Base-by-base conservation (phyloP, 495 filamentous ascomycete species). In the Umbilicaria muhlenbergii region DNA sequence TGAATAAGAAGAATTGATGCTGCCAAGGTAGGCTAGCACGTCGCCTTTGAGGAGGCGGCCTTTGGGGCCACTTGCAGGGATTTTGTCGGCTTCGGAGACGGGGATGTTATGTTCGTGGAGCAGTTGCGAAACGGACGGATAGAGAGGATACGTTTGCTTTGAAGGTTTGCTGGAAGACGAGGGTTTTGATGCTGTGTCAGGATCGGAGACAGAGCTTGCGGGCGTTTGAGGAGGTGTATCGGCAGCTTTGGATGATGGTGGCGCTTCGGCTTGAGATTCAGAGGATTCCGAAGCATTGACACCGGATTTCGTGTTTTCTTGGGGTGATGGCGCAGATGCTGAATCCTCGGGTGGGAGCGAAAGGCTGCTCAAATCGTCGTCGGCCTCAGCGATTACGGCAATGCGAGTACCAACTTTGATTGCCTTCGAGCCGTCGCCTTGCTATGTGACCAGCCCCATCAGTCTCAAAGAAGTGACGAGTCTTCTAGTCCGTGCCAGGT, bases 11-110 rank as follows among this genome's bases (percentile, higher is more conserved):
- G 75, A 60, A 36, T 78, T 61, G 52, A 94, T 82, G 43, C 63
- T 64, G 40, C 92, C 91, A 12, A 96, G 64, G 58, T 89, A 91
- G 28, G 86, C 86, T 36, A 98, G 75, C 8, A 98, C 84, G 58
- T 98, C 91, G 38, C 91, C 91, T 65, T 98, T 98, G 32, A 98
- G 71, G 35, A 98, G 68, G 38, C 92, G 80, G 38, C 88, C 87
- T 58, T 79, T 82, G 32, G 91, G 91, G 13, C 91, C 91, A 21
- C 80, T 88, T 10, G 85, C 78, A 16, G 76, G 81, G 57, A 98
- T 95, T 54, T 81, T 78, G 58, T 78, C 70, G 24, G 81, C 63
- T 47, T 81, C 83, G 18, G 77, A 77, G 39, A 75, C 69, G 36
- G 81, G 68, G 21, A 96, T 61, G 44, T 74, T 75, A 53, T 91